Evolutionary conservation across 495 filamentous ascomycete genomes (phyloP), one percentile per base, ranked within the genome.

Genomic region (Stereocaulon alpinum): DNA sequence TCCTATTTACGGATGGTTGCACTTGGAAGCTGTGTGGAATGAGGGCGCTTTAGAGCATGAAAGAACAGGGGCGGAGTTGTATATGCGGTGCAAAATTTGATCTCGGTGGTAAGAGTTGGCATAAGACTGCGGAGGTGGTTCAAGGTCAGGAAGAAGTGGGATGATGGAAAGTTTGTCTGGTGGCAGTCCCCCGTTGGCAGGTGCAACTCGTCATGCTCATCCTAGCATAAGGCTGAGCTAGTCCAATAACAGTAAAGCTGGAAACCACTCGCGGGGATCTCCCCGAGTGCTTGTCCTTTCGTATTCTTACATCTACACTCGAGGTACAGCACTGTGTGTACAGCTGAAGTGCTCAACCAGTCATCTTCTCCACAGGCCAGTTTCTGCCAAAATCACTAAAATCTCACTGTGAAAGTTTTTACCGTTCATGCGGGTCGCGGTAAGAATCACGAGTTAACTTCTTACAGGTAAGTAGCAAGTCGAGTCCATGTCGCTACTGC

Each of bases 191-290:
- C 27, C 20, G 47, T 50, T 50, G 47, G 47, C 47, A 50, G 47
- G 47, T 50, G 47, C 47, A 50, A 50, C 47, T 50, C 27, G 47
- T 50, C 47, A 50, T 50, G 47, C 27, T n/a, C 24, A 32, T n/a
- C 34, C 7, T 37, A 37, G 6, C 1, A 10, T 12, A 50, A 24
- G 4, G 22, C 22, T n/a, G n/a, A 15, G 17, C 47, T 50, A 50
- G 47, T 32, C 47, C n/a, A n/a, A 10, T 10, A 4, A 17, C 4
- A 30, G 47, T 50, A 50, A 50, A 14, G 47, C 4, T 12, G 27
- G 22, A n/a, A 30, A 50, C 47, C 24, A 50, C 24, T 50, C 34
- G 34, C 34, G 34, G 34, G 34, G 34, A 37, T 37, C 1, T 10
- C 12, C 7, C 34, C 32, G 32, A 37, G 32, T 37, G 32, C 1